Conservation (phyloP, 2,329 filamentous ascomycete genomes). For the Fusarium sterilihyphosum region DNA sequence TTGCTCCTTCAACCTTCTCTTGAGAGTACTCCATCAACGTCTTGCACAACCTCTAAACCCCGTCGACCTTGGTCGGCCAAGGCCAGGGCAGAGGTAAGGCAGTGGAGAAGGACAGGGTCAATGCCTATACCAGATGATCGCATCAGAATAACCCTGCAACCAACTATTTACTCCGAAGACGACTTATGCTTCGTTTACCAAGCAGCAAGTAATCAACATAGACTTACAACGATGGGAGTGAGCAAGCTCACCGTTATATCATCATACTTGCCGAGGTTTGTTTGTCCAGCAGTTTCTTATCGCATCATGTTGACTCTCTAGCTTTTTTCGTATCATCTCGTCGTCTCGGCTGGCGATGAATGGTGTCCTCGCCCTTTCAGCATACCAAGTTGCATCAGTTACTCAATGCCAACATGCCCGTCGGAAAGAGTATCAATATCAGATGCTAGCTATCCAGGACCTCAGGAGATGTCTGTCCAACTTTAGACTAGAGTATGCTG, state of each 20-base stretch:
- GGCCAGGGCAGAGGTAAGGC: slow-evolving; percentile 28
- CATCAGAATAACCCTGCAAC: slow-evolving; percentile 15
- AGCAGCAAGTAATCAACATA: slow-evolving; percentile 19
- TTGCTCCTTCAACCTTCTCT: background rate
- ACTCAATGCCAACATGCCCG: slow-evolving; percentile 20
- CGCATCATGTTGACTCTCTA: background rate
- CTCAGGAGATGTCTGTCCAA: slow-evolving; percentile 6
- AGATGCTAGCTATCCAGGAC: slow-evolving; percentile 27
- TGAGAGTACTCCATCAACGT: background rate
- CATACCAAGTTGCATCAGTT: slow-evolving; percentile 22
- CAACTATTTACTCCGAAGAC: slow-evolving; percentile 24
- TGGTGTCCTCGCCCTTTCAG: slow-evolving; percentile 17
- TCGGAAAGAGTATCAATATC: slow-evolving; percentile 25
- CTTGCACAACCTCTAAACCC: background rate
- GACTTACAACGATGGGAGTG: slow-evolving; percentile 22
- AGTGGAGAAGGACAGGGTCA: slow-evolving; percentile 28
- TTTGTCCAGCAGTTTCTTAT: background rate
- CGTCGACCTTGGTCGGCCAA: slow-evolving; percentile 22
- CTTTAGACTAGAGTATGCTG: slow-evolving; percentile 14
- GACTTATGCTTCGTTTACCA: slow-evolving; percentile 27
- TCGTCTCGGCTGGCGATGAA: slow-evolving; percentile 26
- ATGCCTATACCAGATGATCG: slow-evolving; percentile 23
- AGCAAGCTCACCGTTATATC: slow-evolving; percentile 20
- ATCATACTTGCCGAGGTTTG: slow-evolving; percentile 19
- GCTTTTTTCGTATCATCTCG: slow-evolving; percentile 19